These are phyloP conservation scores for Cairneyella variabilis DNA, from an alignment of 495 filamentous ascomycete species.

Conservation along the genomic window DNA sequence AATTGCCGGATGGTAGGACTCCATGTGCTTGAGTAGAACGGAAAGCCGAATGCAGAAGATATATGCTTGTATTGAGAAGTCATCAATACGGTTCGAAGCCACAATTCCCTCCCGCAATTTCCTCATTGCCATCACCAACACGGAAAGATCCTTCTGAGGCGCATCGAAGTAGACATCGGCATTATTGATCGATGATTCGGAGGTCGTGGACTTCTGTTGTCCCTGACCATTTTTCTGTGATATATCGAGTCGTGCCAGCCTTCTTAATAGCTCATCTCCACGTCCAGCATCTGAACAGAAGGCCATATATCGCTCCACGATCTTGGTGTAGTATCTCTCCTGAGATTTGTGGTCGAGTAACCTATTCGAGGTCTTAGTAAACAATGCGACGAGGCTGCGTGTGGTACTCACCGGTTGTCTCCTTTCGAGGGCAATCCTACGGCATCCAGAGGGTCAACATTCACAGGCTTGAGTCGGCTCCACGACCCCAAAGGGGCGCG, in stretches of 20 bases:
- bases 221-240: constrained; percentile 3
- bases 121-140: constrained; percentile 67
- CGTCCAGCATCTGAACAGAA: constrained; percentile 71
- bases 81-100: constrained; percentile 62
- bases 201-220: not conserved
- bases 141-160: constrained; percentile 34
- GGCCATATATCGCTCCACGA: constrained; percentile 79
- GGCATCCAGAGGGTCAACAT: constrained; percentile 66
- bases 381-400: constrained; percentile 1
- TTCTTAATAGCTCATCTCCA: constrained; percentile 64
- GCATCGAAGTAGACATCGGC: constrained; percentile 16
- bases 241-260: constrained; percentile 63
- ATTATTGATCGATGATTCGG: not conserved
- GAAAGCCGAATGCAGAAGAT: constrained; percentile 79
- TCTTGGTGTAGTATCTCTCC: constrained; percentile 79
- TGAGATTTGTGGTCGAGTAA: constrained; percentile 72
- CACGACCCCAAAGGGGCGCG: constrained; percentile 52
- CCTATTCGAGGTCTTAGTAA: constrained; percentile 38
- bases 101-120: constrained; percentile 89
- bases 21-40: constrained; percentile 72
- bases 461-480: constrained; percentile 68
- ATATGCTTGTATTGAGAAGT: constrained; percentile 66
- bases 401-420: constrained; percentile 55
- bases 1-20: constrained; percentile 87
- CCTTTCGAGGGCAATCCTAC: constrained; percentile 88